Base-by-base conservation (phyloP, 139 green algal species). In the Chlorella sp. region DNA sequence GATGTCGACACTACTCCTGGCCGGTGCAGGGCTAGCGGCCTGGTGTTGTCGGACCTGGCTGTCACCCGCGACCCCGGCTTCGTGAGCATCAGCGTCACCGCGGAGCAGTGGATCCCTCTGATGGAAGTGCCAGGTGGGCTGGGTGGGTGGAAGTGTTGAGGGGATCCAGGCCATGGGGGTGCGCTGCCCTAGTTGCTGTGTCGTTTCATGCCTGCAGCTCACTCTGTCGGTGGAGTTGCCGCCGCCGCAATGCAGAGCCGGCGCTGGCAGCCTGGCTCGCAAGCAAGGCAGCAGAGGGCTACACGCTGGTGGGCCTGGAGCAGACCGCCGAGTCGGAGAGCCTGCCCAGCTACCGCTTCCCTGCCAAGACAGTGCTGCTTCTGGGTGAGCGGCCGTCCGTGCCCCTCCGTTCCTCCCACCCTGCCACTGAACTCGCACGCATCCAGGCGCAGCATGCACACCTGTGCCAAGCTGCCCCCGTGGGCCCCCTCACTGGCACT, bases 71-170 rank as follows among this genome's bases (percentile, higher is more conserved):
- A 95, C 40, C 75, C 79, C 0, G 38, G 79, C 1, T 98, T 98
- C 62, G 72, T 61, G 1, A 67, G 58, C 56, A 86, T 97, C 71
- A 94, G 85, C 68, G 89, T 98, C n/a, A 97, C 92, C 15, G 94
- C 94, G 0, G 90, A 98, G 71, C 79, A 88, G 19, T 98, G 91
- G 94, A 59, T 98, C 42, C 82, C 88, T n/a, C 79, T 97, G 27
- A 35, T 80, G 31, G 87, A 97, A 71, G 93, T 97, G n/a, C 60
- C 72, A 58, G 50, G 61, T 42, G 59, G 33, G 67, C 33, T 21
- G 43, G 40, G 23, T 11, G 27, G 7, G 6, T 45, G 59, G 33
- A n/a, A 29, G 59, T 45, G 14, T 17, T 27, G 60, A 31, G 4
- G 60, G 6, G 7, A 48, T 29, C 4, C 14, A 14, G 46, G 14